Percentiles rank a stretch among this genome's conserved stretches.
Conservation (phyloP, 2,329 filamentous ascomycete genomes). For the Pseudogymnoascus sp. region DNA sequence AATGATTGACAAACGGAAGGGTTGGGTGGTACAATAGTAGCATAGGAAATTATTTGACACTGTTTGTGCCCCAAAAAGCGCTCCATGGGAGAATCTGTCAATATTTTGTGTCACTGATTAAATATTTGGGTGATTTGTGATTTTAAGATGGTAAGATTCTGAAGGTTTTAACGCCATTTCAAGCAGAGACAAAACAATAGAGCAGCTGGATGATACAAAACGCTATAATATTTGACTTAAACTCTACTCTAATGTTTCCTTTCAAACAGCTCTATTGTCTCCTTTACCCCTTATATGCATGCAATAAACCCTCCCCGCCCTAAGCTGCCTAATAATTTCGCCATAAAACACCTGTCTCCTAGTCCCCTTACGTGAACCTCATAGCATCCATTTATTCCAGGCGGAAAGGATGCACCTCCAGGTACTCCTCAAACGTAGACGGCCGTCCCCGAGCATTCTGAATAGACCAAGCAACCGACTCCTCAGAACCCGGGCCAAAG, state of each 20-base stretch:
- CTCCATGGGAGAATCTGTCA: background rate
- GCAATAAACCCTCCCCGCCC: background rate
- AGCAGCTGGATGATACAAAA: background rate
- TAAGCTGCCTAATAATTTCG: background rate
- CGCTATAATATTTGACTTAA: background rate
- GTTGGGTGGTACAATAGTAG: background rate
- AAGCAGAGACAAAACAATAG: background rate
- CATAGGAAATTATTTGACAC: background rate
- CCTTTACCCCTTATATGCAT: background rate
- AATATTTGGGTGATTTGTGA: background rate
- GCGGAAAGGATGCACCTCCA: conserved; percentile 22
- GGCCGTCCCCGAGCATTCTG: conserved; percentile 25
- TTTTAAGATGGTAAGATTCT: background rate
- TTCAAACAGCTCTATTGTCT: background rate
- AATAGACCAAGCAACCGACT: conserved; percentile 25
- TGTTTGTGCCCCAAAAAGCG: background rate
- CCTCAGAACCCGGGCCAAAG: conserved; percentile 27
- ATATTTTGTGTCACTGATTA: background rate
- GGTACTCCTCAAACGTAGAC: conserved; percentile 29
- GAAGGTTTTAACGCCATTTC: background rate
- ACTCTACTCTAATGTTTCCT: background rate
- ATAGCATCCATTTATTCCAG: conserved; percentile 9
- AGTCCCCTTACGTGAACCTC: background rate
- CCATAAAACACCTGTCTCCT: background rate
- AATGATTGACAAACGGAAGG: background rate